Percentiles rank a stretch among this genome's conserved stretches.
Conservation (phyloP, 1,284 basidiomycete species). For the Trametes versicolor region DNA sequence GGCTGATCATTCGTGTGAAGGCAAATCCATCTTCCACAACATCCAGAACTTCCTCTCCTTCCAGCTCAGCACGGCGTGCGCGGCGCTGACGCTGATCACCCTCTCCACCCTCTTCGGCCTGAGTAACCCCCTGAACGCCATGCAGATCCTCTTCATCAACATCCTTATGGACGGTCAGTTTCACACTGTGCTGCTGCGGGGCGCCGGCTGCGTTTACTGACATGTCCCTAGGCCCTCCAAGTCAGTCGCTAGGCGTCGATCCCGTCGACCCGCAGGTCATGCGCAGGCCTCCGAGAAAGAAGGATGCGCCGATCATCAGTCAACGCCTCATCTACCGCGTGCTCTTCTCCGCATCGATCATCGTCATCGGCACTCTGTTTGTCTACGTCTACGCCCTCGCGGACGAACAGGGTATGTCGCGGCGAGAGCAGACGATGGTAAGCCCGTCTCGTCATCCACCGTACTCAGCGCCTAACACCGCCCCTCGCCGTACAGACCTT, state of each 20-base stretch:
- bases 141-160: constrained; percentile 99
- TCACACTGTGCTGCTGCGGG: not conserved
- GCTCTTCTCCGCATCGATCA: constrained; percentile 90
- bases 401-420: constrained; percentile 79
- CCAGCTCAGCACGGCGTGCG: constrained; percentile 96
- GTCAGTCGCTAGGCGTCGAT: constrained; percentile 96
- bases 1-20: constrained; percentile 47
- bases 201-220: not conserved
- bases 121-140: constrained; percentile 94
- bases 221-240: constrained; percentile 79
- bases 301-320: constrained; percentile 90
- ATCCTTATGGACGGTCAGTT: constrained; percentile 95
- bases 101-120: constrained; percentile 91
- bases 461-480: constrained; percentile 38
- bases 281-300: constrained; percentile 87
- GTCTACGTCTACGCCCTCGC: constrained; percentile 87
- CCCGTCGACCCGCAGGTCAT: constrained; percentile 94
- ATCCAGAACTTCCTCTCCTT: constrained; percentile 98
- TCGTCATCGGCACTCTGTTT: constrained; percentile 90
- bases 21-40: constrained; percentile 98
- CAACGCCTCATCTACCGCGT: constrained; percentile 81
- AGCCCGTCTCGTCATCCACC: not conserved
- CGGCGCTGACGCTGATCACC: constrained; percentile 94
- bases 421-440: constrained; percentile 95
- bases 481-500: constrained; percentile 75